Evolutionary conservation across 495 filamentous ascomycete species (phyloP).

Genomic region (Penicilliopsis zonata): DNA sequence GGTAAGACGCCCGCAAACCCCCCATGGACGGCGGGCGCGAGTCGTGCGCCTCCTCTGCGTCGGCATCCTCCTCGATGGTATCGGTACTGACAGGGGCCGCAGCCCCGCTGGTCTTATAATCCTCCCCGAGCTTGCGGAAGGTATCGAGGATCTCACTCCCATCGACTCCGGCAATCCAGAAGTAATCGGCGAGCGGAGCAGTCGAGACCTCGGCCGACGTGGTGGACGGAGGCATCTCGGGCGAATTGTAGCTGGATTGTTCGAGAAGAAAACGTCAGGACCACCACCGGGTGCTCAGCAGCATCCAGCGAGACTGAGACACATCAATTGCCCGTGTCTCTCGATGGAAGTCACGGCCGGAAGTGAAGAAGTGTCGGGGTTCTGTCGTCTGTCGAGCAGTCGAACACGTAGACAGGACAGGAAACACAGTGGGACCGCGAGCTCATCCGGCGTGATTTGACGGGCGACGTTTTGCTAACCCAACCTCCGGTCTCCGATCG

Average conservation of each 20-base stretch:
- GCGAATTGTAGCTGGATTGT: not conserved
- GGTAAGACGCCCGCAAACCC: conserved; percentile 51
- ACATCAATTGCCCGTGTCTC: no score
- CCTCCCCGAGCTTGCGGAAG: conserved; percentile 37
- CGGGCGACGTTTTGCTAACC: no score
- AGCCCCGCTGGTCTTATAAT: conserved; percentile 34
- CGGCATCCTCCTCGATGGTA: conserved; percentile 74
- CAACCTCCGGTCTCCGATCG: no score
- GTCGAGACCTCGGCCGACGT: conserved; percentile 37
- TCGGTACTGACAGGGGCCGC: conserved; percentile 50
- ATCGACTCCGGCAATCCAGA: conserved; percentile 95
- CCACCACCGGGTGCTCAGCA: no score
- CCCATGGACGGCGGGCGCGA: conserved; percentile 41
- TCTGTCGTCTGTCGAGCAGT: no score
- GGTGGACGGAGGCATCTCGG: conserved; percentile 12
- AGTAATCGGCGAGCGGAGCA: conserved; percentile 90
- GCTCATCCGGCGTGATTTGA: no score
- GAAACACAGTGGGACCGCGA: no score
- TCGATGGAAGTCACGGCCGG: no score
- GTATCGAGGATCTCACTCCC: conserved; percentile 42
- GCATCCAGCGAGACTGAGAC: no score
- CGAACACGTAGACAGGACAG: no score
- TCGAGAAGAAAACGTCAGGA: no score
- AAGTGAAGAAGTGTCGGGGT: no score
- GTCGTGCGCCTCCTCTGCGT: conserved; percentile 41